Evolutionary conservation across 169 alveolate genomes (phyloP), one percentile per base, ranked within the genome.

Genomic region (Cryptosporidium muris): DNA sequence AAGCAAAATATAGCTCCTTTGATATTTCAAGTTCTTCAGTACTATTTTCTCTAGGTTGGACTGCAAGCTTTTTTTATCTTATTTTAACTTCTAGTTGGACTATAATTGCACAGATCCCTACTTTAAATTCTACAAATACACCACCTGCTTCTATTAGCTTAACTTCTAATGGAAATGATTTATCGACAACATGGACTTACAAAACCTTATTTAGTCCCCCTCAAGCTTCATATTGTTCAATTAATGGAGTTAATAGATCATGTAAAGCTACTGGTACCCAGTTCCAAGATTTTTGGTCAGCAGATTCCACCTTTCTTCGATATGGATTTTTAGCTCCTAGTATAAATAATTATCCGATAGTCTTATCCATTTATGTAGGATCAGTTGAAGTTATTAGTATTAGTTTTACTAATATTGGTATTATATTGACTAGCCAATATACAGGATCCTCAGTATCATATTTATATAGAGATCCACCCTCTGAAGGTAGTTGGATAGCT

Each of bases 151-250:
- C 63, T n/a, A 25, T 53, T 5, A 58, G 54, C n/a, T 40, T 58
- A 74, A 74, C 45, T n/a, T 3, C 11, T 45, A 45, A 60, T 58
- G 85, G 85, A 14, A 64, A 47, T 9, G 48, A 74, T 2, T 63
- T 74, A n/a, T 58, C 47, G 3, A 74, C 85, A 2, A 74, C 85
- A 48, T 74, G 85, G 85, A 74, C 40, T n/a, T 74, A 74, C 12
- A 43, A 66, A 3, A 45, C 45, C 11, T 66, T 58, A 43, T 74
- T 74, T 16, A 62, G 60, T 43, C 60, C 42, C 0, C 85, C 85
- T 36, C 40, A 58, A 40, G 4, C 37, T 45, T 25, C 45, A 48
- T 16, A 66, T n/a, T 74, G 85, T n/a, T 58, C 6, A 9, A 14
- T 74, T 8, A 40, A 25, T 4, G 60, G 14, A 14, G 16, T 45